Conservation (phyloP, 1,139 yeast genomes). For the Pneumocystis jirovecii region DNA sequence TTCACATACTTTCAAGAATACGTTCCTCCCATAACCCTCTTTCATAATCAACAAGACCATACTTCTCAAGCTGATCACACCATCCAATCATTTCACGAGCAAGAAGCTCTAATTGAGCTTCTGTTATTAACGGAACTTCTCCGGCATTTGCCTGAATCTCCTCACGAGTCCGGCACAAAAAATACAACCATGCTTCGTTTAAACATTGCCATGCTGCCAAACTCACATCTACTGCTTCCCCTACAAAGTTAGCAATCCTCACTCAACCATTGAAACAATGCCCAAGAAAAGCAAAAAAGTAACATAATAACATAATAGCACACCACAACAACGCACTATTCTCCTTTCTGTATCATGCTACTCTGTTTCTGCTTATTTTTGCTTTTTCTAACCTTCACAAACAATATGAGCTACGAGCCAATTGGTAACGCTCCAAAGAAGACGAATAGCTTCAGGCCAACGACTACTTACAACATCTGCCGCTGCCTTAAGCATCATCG, state of each 20-base stretch:
- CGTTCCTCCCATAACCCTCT: slow-evolving; percentile 13
- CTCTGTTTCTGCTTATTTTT: not conserved
- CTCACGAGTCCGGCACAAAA: not conserved
- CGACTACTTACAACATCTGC: not conserved
- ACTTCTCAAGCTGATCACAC: slow-evolving; percentile 1
- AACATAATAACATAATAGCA: not conserved
- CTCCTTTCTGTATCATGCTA: not conserved
- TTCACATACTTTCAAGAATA: slow-evolving; percentile 8
- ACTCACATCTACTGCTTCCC: not conserved
- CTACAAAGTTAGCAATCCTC: not conserved
- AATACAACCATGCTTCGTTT: not conserved
- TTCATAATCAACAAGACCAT: slow-evolving; percentile 14
- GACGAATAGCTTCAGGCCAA: not conserved
- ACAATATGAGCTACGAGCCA: not conserved
- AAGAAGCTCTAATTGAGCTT: not conserved
- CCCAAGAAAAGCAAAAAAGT: not conserved
- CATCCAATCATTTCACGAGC: not conserved
- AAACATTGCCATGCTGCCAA: not conserved
- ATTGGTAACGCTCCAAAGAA: not conserved
- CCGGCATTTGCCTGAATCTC: not conserved
- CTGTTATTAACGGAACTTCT: not conserved
- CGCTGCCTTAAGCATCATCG: not conserved
- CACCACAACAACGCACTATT: too few species aligned
- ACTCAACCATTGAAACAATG: not conserved
- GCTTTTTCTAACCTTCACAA: not conserved